Conservation (phyloP, 805 yeast species). For the Yarrowia keelungensis region DNA sequence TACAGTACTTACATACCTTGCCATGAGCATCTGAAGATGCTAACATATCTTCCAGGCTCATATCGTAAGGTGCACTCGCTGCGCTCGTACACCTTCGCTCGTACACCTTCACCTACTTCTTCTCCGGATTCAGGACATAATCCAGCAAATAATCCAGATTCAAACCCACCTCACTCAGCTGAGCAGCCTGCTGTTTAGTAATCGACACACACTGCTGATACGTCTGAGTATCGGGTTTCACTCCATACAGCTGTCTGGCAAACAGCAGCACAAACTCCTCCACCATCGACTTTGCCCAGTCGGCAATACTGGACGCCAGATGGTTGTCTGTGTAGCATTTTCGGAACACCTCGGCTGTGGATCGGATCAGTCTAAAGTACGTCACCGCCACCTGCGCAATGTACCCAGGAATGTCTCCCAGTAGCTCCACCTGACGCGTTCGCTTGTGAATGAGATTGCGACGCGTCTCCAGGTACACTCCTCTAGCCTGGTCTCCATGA, state of each 20-base stretch:
- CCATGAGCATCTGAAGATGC: too few relatives aligned
- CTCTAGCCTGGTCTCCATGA: slow-evolving; percentile 58
- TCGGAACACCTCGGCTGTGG: slow-evolving; percentile 57
- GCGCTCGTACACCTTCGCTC: not conserved
- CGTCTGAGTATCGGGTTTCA: slow-evolving; percentile 59
- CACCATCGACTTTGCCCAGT: slow-evolving; percentile 76
- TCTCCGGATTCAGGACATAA: slow-evolving; percentile 13
- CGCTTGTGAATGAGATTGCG: slow-evolving; percentile 57
- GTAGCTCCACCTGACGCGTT: slow-evolving; percentile 58
- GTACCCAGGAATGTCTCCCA: slow-evolving; percentile 62
- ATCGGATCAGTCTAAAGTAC: slow-evolving; percentile 64
- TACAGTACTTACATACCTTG: slow-evolving; percentile 1
- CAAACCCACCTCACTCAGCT: slow-evolving; percentile 69
- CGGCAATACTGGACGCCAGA: slow-evolving; percentile 67
- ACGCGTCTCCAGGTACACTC: slow-evolving; percentile 58
- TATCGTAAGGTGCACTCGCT: too few relatives aligned
- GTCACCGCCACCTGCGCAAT: slow-evolving; percentile 68
- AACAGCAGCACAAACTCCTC: slow-evolving; percentile 64
- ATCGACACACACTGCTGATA: slow-evolving; percentile 64
- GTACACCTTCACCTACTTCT: not conserved
- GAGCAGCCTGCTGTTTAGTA: slow-evolving; percentile 64
- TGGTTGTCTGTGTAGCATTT: slow-evolving; percentile 55
- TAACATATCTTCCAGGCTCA: too few relatives aligned
- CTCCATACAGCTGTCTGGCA: slow-evolving; percentile 71
- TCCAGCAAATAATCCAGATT: slow-evolving; percentile 72